phyloP scores from a whole-genome alignment of 2,329 filamentous ascomycete genomes.

The Cladophialophora chaetospira region DNA sequence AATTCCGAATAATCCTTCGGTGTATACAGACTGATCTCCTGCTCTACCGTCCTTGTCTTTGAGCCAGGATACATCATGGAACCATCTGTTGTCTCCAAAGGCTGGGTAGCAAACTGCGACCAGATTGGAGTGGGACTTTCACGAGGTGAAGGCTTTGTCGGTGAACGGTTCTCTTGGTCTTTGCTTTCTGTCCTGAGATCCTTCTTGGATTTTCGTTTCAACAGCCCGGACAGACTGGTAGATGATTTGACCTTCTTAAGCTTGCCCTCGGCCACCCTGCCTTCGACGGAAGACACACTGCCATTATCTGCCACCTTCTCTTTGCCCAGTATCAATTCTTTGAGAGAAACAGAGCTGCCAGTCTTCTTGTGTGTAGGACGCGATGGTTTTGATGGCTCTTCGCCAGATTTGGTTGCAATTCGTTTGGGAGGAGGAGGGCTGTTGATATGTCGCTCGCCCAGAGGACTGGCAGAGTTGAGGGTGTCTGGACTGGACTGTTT shows the following conservation, averaged over 20 bases:
- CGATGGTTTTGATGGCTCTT: constrained; percentile 19
- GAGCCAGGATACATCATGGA: constrained; percentile 49
- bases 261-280: constrained; percentile 43
- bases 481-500: constrained; percentile 1
- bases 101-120: constrained; percentile 66
- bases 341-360: constrained; percentile 34
- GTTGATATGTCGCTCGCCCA: constrained; percentile 35
- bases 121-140: constrained; percentile 70
- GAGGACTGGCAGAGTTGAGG: constrained; percentile 21
- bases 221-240: constrained; percentile 75
- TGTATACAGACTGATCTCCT: constrained; percentile 62
- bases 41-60: constrained; percentile 49
- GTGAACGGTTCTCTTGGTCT: constrained; percentile 73
- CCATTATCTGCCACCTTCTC: constrained; percentile 45
- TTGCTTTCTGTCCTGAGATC: constrained; percentile 60
- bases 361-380: constrained; percentile 32
- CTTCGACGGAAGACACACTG: constrained; percentile 38
- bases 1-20: constrained; percentile 54
- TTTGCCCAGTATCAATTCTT: constrained; percentile 35
- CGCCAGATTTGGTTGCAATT: constrained; percentile 28
- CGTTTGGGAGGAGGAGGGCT: constrained; percentile 32
- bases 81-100: constrained; percentile 38
- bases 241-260: constrained; percentile 78
- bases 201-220: constrained; percentile 74
- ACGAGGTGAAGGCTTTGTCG: constrained; percentile 10